phyloP scores from a whole-genome alignment of 768 basidiomycete genomes.

The Cystobasidium onofrii region DNA sequence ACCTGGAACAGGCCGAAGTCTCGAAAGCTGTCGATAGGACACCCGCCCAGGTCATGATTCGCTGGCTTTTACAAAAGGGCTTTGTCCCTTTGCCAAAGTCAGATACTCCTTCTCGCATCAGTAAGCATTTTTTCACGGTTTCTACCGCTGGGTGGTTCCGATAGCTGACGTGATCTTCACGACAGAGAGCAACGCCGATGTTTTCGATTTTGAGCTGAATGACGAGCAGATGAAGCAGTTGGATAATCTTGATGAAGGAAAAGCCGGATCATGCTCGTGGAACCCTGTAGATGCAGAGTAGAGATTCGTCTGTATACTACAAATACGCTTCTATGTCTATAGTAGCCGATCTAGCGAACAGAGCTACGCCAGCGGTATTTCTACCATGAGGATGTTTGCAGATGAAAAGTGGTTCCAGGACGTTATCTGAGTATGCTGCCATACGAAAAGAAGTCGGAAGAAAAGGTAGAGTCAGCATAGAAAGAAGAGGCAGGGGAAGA shows the following conservation, averaged over 20 bases:
- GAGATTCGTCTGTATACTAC: not conserved
- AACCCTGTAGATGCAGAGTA: constrained; percentile 27
- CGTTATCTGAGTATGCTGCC: too few species aligned
- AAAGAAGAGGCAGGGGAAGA: not conserved
- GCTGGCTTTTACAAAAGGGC: constrained; percentile 49
- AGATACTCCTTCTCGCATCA: constrained; percentile 60
- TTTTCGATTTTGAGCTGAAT: constrained; percentile 67
- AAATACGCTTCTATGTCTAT: not conserved
- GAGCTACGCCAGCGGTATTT: too few species aligned
- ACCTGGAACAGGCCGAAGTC: too few species aligned
- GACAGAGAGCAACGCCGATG: constrained; percentile 53
- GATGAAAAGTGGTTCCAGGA: too few species aligned
- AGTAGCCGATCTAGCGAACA: too few species aligned
- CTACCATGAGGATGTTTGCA: too few species aligned
- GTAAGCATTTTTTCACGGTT: too few species aligned
- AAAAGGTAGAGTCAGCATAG: not conserved
- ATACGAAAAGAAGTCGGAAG: too few species aligned
- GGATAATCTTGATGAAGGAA: constrained; percentile 64
- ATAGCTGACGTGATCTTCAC: too few species aligned
- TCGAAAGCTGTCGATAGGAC: constrained; percentile 40
- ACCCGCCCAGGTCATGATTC: constrained; percentile 49
- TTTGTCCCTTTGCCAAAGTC: constrained; percentile 78
- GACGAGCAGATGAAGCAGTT: constrained; percentile 60
- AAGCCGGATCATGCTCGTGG: constrained; percentile 69
- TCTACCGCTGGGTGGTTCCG: too few species aligned